phyloP scores from a whole-genome alignment of 495 filamentous ascomycete species.

The Clavariopsis aquatica region DNA sequence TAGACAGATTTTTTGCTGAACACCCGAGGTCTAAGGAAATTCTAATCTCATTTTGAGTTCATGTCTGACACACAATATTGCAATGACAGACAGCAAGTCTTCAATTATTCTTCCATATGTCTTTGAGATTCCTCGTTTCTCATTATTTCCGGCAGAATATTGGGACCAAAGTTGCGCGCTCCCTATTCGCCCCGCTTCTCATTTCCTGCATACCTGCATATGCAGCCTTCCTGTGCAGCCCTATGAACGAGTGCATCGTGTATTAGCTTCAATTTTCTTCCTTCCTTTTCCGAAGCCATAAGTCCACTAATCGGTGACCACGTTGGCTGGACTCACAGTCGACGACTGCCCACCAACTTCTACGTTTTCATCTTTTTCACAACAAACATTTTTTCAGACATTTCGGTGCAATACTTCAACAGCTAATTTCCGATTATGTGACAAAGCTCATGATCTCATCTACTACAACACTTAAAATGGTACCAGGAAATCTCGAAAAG shows the following conservation, averaged over 20 bases:
- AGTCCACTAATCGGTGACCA: constrained; percentile 3
- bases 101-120: too few species aligned
- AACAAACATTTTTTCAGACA: too few species aligned
- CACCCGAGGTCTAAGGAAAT: too few species aligned
- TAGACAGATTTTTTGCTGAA: too few species aligned
- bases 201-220: neutral
- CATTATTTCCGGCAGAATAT: neutral
- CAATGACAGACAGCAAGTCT: too few species aligned
- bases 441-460: too few species aligned
- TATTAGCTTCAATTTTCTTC: neutral
- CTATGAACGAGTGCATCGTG: too few species aligned
- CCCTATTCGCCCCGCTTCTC: constrained; percentile 1
- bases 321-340: neutral
- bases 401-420: too few species aligned
- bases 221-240: neutral
- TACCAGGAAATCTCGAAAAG: neutral
- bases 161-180: neutral
- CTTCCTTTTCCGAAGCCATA: neutral
- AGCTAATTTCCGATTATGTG: too few species aligned
- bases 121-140: neutral
- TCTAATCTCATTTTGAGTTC: too few species aligned
- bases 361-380: neutral
- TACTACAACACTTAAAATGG: too few species aligned
- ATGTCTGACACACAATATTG: too few species aligned
- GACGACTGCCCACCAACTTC: neutral